A percentile compares a stretch with the other conserved stretches of the same genome.
Evolutionary conservation across 768 basidiomycete species (phyloP).

Genomic region (Hebeloma cylindrosporum): DNA sequence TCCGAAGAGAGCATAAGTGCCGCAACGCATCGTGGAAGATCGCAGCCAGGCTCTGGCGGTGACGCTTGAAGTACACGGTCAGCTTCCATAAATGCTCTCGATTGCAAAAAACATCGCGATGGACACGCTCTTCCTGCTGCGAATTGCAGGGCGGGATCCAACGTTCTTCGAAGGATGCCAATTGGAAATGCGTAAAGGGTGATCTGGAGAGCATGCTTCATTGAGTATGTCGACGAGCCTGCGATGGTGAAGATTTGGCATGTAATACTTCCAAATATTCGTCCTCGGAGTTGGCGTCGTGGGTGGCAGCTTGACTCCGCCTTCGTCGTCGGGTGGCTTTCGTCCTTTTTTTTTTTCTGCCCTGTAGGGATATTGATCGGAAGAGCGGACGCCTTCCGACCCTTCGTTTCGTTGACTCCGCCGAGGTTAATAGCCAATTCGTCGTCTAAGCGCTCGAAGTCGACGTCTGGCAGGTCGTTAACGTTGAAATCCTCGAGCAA

Average conservation of each 20-base stretch:
- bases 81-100: slow-evolving; percentile 21
- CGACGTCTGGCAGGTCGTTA: slow-evolving; percentile 19
- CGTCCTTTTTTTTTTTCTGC: slow-evolving; percentile 20
- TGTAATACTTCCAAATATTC: slow-evolving; percentile 14
- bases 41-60: slow-evolving; percentile 18
- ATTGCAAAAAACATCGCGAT: slow-evolving; percentile 24
- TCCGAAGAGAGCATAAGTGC: no score
- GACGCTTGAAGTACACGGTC: slow-evolving; percentile 21
- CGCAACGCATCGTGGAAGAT: no score
- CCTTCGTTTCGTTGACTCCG: slow-evolving; percentile 18
- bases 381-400: slow-evolving; percentile 23
- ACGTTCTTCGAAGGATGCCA: slow-evolving; percentile 24
- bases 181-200: slow-evolving; percentile 23
- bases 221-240: slow-evolving; percentile 18
- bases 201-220: slow-evolving; percentile 17
- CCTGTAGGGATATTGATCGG: slow-evolving; percentile 23
- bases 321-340: slow-evolving; percentile 13
- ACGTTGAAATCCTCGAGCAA: slow-evolving; percentile 13
- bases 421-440: slow-evolving; percentile 16
- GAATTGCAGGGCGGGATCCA: slow-evolving; percentile 23
- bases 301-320: slow-evolving; percentile 4
- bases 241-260: slow-evolving; percentile 21
- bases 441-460: slow-evolving; percentile 24
- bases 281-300: slow-evolving; percentile 7
- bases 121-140: slow-evolving; percentile 14